Conservation (phyloP, 306 rosid species). For the Geum urbanum region DNA sequence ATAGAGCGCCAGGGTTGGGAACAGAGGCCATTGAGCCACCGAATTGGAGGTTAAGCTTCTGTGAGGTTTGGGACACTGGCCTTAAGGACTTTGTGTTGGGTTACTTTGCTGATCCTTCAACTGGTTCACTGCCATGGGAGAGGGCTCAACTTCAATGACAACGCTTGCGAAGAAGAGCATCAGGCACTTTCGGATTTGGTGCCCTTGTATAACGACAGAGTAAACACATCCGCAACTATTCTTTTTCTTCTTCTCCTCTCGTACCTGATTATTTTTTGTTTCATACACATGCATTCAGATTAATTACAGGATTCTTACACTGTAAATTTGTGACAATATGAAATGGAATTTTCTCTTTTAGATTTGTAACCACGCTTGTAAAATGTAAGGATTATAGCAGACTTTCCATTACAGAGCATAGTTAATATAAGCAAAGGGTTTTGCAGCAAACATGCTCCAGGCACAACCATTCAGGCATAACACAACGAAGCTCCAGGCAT, state of each 20-base stretch:
- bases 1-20: slow-evolving; percentile 94
- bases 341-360: slow-evolving; percentile 26
- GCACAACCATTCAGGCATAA: background rate
- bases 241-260: slow-evolving; percentile 31
- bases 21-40: slow-evolving; percentile 82
- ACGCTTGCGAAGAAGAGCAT: slow-evolving; percentile 24
- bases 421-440: background rate
- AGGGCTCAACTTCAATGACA: slow-evolving; percentile 32
- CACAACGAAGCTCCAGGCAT: background rate
- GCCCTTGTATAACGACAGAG: slow-evolving; percentile 43
- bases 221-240: slow-evolving; percentile 47
- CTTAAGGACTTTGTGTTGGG: slow-evolving; percentile 64
- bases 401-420: background rate
- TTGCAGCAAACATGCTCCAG: background rate
- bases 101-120: slow-evolving; percentile 55
- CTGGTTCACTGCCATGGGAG: slow-evolving; percentile 87
- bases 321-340: slow-evolving; percentile 48
- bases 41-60: slow-evolving; percentile 74
- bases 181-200: slow-evolving; percentile 40
- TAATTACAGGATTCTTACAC: slow-evolving; percentile 36
- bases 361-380: slow-evolving; percentile 17
- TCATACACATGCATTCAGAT: slow-evolving; percentile 31
- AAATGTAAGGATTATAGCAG: background rate
- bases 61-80: slow-evolving; percentile 89
- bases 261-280: slow-evolving; percentile 32